Conservation (phyloP, 768 basidiomycete genomes). For the Naganishia randhawae region DNA sequence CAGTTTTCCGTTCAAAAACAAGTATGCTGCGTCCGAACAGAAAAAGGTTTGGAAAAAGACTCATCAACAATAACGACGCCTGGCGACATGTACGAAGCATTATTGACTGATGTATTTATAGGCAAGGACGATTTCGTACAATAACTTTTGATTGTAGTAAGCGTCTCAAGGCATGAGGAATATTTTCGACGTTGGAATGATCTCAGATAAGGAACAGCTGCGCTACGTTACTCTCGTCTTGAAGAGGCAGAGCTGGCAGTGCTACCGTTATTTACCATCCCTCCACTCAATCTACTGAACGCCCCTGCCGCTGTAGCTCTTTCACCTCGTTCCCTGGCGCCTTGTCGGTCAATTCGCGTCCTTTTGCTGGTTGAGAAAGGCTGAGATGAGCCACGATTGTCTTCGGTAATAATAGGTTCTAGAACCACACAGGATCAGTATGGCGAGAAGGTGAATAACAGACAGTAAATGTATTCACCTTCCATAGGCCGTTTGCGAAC, state of each 20-base stretch:
- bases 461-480: not conserved
- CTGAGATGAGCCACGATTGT: not conserved
- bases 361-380: constrained; percentile 12
- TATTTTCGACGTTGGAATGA: no score
- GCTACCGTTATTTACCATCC: constrained; percentile 6
- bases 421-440: not conserved
- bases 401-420: not conserved
- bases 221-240: not conserved
- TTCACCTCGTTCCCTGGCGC: constrained; percentile 21
- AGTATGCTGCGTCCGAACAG: constrained; percentile 60
- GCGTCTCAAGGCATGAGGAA: not conserved
- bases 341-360: constrained; percentile 24
- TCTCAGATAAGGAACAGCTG: no score
- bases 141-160: not conserved
- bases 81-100: not conserved
- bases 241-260: not conserved
- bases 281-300: constrained; percentile 1
- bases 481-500: constrained; percentile 25
- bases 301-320: not conserved
- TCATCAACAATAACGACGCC: not conserved
- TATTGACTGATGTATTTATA: not conserved
- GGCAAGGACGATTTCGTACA: not conserved
- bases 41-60: constrained; percentile 59
- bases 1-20: constrained; percentile 74
- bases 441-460: no score